Percentiles rank a stretch among this genome's conserved stretches.
phyloP scores from a whole-genome alignment of 1,284 basidiomycete genomes.

The Neolentinus lepideus region DNA sequence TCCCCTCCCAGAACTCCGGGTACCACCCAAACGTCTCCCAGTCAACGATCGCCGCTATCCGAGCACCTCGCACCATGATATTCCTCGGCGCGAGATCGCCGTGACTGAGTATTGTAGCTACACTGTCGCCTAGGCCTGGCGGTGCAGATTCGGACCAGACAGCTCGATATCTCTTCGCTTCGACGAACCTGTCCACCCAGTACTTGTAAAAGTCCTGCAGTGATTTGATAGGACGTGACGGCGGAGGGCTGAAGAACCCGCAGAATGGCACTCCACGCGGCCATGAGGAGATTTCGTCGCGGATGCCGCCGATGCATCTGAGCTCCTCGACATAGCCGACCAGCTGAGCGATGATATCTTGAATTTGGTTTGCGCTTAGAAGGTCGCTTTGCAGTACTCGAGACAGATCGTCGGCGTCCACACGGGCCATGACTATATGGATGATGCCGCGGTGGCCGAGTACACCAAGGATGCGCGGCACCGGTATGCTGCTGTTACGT shows the following conservation, averaged over 20 bases:
- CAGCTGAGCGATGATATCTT: not conserved
- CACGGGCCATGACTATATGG: not conserved
- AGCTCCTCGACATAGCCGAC: not conserved
- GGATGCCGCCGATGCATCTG: not conserved
- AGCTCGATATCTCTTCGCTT: no score
- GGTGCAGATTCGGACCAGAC: no score
- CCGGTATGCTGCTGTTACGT: not conserved
- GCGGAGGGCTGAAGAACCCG: not conserved
- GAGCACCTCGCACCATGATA: conserved; percentile 4
- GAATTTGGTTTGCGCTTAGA: not conserved
- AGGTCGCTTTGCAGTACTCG: not conserved
- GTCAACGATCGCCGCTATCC: conserved; percentile 6
- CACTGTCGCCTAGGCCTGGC: no score
- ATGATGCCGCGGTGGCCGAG: not conserved
- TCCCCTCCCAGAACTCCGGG: conserved; percentile 8
- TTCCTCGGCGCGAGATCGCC: not conserved
- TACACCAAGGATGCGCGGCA: not conserved
- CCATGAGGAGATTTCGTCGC: not conserved
- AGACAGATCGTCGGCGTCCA: not conserved
- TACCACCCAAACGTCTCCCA: conserved; percentile 8
- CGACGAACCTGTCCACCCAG: not conserved
- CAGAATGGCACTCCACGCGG: not conserved
- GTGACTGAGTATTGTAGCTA: not conserved
- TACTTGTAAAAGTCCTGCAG: not conserved
- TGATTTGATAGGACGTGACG: not conserved